Base-by-base conservation (phyloP, 106 monocot species). In the Acorus calamus region DNA sequence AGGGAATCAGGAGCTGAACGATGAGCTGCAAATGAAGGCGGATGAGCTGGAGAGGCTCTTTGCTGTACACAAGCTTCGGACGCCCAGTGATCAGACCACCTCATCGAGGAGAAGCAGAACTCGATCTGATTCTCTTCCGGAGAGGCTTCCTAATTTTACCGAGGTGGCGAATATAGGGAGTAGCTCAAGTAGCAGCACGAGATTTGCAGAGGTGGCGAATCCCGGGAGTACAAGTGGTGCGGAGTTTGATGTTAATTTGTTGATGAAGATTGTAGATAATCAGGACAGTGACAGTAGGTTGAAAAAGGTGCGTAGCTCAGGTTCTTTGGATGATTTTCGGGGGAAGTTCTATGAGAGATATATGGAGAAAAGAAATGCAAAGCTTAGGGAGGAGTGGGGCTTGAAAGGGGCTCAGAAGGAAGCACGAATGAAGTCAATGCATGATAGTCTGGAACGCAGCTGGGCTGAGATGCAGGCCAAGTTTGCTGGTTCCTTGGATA, bases 11-110 rank as follows among this genome's bases (percentile, higher is more conserved):
- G 84, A 79, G 41, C 72, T 89, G 50, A 86, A 94, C 60, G 84
- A 77, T 70, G 91, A 80, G 53, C 75, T 94, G 52, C 79, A 84
- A 66, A 73, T 81, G 77, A 94, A 94, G 66, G 94, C 94, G 7
- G 79, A 84, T 60, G 89, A 94, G 67, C 61, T 94, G 72, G 94
- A 94, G 79, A 88, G 84, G 67, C 83, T 89, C 49, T 94, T 84
- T 67, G 94, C 89, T 61, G 89, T 77, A 53, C 86, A 89, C 77
- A 89, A 84, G 77, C 83, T 86, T 13, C 81, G 82, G 62, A 71
- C 71, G 50, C 62, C 52, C 11, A 61, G 61, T 43, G 74, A 75
- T 49, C 60, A 62, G 13, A 3, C 55, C 51, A 49, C 70, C 63
- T 76, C 83, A 49, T 61, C 83, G 11, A 13, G 62, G 49, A 84